phyloP scores from a whole-genome alignment of 176 grass and related monocot genomes.

The Eleusine coracana region DNA sequence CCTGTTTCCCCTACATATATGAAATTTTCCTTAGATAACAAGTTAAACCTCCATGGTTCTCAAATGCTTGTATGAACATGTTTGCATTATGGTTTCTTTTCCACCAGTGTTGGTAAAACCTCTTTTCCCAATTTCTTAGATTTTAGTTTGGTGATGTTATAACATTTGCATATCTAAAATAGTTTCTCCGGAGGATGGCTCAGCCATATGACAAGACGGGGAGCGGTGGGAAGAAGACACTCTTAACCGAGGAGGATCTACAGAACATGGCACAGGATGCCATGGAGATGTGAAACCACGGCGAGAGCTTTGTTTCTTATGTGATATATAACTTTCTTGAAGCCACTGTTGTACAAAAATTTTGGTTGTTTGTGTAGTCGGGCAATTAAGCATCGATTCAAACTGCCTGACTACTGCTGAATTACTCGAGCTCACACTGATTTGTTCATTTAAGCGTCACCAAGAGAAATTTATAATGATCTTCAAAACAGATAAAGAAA shows the following conservation, averaged over 20 bases:
- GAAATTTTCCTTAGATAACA: not conserved
- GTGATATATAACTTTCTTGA: not conserved
- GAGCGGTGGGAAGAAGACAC: slow-evolving; percentile 68
- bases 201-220: slow-evolving; percentile 89
- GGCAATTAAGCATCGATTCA: slow-evolving; percentile 12
- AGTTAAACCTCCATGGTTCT: not conserved
- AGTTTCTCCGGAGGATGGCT: slow-evolving; percentile 96
- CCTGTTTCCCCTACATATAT: no score
- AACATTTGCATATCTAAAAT: not conserved
- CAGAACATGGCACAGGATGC: slow-evolving; percentile 56
- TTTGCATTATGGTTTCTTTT: not conserved
- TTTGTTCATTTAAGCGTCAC: not conserved
- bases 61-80: not conserved
- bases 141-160: not conserved
- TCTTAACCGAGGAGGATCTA: slow-evolving; percentile 81
- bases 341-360: slow-evolving; percentile 34
- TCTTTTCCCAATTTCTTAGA: not conserved
- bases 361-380: not conserved
- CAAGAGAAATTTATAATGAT: not conserved
- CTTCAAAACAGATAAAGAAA: not conserved
- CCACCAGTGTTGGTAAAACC: not conserved
- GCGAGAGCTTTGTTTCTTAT: no score
- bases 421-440: not conserved
- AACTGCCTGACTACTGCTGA: not conserved
- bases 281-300: slow-evolving; percentile 55